A percentile compares a stretch with the other conserved stretches of the same genome.
Evolutionary conservation across 1,284 basidiomycete genomes (phyloP).

Genomic region (Tremellales sp.): DNA sequence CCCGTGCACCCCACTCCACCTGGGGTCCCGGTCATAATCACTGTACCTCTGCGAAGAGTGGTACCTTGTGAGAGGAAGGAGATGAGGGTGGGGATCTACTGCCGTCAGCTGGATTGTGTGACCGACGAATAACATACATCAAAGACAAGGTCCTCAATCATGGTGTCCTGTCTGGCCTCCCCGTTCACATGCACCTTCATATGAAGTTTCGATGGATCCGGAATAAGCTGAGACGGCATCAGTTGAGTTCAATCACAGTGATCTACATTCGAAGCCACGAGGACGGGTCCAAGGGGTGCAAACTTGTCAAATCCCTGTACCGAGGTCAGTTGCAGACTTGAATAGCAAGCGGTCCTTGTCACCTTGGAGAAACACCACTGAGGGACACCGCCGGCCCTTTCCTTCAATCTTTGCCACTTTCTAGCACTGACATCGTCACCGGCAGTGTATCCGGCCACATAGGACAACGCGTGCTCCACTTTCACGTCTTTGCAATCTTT

Average conservation of each 20-base stretch:
- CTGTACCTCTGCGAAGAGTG: constrained; percentile 71
- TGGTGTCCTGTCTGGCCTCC: constrained; percentile 17
- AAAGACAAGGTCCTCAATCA: constrained; percentile 18
- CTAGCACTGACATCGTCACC: constrained; percentile 62
- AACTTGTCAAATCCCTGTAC: constrained; percentile 28
- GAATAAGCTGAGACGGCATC: constrained; percentile 12
- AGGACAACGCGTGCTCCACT: constrained; percentile 69
- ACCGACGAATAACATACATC: constrained; percentile 6
- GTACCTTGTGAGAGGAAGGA: constrained; percentile 76
- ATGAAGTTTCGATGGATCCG: constrained; percentile 19
- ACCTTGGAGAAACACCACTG: constrained; percentile 27
- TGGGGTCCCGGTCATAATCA: constrained; percentile 74
- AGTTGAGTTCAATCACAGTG: not conserved
- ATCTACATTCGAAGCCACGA: constrained; percentile 55
- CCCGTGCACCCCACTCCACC: constrained; percentile 68
- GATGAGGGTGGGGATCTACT: constrained; percentile 46
- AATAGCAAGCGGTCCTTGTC: too few relatives aligned
- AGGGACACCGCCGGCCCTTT: constrained; percentile 17
- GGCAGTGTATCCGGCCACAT: constrained; percentile 72
- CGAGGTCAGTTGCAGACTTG: constrained; percentile 58
- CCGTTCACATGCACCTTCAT: constrained; percentile 18
- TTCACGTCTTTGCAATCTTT: constrained; percentile 71
- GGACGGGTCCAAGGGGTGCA: constrained; percentile 64
- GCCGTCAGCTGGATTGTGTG: constrained; percentile 20
- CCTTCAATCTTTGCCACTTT: constrained; percentile 19